A percentile compares a stretch with the other conserved stretches of the same genome.
These are phyloP conservation scores for Pseudomassariella vexata DNA, from an alignment of 2,329 filamentous ascomycete genomes.

Conservation along the genomic window DNA sequence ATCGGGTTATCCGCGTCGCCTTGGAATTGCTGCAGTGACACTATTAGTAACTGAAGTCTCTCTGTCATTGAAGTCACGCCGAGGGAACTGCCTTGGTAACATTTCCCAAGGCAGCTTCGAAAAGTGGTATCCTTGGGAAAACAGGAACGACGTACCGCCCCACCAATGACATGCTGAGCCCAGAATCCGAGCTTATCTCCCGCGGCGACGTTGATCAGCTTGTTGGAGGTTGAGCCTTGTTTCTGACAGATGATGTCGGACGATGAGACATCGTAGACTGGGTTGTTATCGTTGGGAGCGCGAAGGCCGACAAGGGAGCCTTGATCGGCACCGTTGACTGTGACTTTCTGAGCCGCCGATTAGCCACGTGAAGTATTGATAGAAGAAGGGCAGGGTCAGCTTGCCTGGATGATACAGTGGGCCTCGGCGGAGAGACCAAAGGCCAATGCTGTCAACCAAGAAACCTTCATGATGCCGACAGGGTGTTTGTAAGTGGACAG, in stretches of 20 bases:
- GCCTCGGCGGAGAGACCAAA: constrained; percentile 30
- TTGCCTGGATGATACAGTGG: constrained; percentile 37
- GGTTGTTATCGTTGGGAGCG: constrained; percentile 45
- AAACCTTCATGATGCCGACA: constrained; percentile 35
- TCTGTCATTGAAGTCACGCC: too few relatives aligned
- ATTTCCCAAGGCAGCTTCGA: too few relatives aligned
- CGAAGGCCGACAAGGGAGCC: constrained; percentile 39
- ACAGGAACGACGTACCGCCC: constrained; percentile 25
- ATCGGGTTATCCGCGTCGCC: constrained; percentile 41
- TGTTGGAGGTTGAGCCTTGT: constrained; percentile 31
- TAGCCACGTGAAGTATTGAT: constrained; percentile 7
- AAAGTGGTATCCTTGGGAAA: too few relatives aligned
- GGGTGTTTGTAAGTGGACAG: too few relatives aligned
- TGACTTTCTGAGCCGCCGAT: constrained; percentile 30
- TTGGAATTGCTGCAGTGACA: too few relatives aligned
- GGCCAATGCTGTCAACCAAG: constrained; percentile 24
- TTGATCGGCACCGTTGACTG: constrained; percentile 38
- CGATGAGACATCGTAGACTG: constrained; percentile 42
- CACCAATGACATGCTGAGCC: constrained; percentile 50
- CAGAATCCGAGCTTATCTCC: constrained; percentile 46
- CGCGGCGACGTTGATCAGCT: constrained; percentile 41
- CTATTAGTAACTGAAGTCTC: neutral
- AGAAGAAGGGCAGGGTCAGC: constrained; percentile 1
- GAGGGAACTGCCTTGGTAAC: too few relatives aligned
- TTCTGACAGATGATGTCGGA: constrained; percentile 45